Evolutionary conservation across 148 eudicot species (phyloP).

Genomic region (Vaccinium macrocarpon): DNA sequence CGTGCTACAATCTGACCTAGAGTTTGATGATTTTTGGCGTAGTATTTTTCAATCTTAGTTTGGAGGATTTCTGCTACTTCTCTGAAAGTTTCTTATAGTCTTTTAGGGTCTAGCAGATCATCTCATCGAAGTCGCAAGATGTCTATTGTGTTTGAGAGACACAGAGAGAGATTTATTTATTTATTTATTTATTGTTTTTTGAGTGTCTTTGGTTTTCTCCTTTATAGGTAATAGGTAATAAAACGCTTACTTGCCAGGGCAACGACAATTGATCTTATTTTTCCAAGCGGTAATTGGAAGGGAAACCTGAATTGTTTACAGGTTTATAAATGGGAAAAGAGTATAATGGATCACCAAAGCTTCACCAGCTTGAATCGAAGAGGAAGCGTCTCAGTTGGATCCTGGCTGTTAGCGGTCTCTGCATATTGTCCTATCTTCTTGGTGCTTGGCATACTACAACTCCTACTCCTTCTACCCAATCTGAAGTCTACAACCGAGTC

Average conservation of each 20-base stretch:
- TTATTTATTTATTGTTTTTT: background rate
- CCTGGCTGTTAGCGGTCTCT: constrained; percentile 60
- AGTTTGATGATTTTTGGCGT: background rate
- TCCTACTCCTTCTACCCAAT: constrained; percentile 30
- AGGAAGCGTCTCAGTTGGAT: constrained; percentile 63
- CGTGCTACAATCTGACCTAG: background rate
- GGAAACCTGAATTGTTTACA: background rate
- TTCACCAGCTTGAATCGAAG: constrained; percentile 49
- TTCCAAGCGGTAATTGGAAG: background rate
- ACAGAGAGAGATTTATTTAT: background rate
- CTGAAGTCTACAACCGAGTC: constrained; percentile 32
- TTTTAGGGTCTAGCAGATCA: background rate
- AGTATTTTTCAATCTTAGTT: background rate
- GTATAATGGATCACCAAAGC: constrained; percentile 68
- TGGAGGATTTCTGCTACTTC: background rate
- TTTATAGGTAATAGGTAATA: background rate
- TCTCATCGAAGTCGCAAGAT: constrained; percentile 4
- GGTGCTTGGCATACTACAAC: constrained; percentile 73
- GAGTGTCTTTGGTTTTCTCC: background rate
- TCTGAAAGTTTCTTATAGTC: background rate
- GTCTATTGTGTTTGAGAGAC: background rate
- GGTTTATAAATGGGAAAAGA: constrained; percentile 62
- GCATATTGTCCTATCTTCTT: constrained; percentile 61
- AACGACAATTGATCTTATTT: background rate
- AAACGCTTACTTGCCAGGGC: background rate